Base-by-base conservation (phyloP, 345 rosid species). In the Linum lewisii region DNA sequence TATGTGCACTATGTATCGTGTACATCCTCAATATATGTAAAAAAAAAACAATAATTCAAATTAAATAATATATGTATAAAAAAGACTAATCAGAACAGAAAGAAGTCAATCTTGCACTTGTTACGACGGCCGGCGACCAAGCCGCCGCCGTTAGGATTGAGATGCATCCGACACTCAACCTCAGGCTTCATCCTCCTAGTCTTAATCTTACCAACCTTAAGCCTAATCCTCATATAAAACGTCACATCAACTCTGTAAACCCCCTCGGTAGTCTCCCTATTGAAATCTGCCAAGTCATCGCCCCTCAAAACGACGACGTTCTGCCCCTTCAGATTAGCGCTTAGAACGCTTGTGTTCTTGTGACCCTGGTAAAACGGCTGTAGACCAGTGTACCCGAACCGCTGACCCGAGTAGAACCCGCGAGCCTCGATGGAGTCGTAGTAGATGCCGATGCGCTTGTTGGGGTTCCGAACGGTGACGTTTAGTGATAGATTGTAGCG, bases 311-410 rank as follows among this genome's bases (percentile, higher is more conserved):
- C 7, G 18, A 79, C 63, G 21, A 66, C 0, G 1, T 69, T 49
- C 53, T 77, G 70, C 5, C 93, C 87, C 8, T 45, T 34, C 53
- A 87, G 82, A 23, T 18, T 59, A 5, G 88, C 64, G 14, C 19
- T 68, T 64, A 87, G 67, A 37, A 65, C 37, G 19, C 79, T 90
- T 4, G 93, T 87, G 37, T 70, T 87, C 75, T 87, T 90, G 73
- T 82, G 87, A 21, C 95, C 97, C 63, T 90, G 93, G 29, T 83
- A 90, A 59, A 90, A 87, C 14, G 88, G 82, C 24, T 62, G 37
- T 47, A 82, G 57, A 15, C 26, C 3, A 9, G 18, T 38, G n/a
- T 74, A 5, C 11, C 57, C 52, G 29, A 90, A 66, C 57, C 93
- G 64, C 22, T 66, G 63, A 38, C 75, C 68, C 37, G 78, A 80